Conservation (phyloP, 257 asterid species). For the Fraxinus americana region DNA sequence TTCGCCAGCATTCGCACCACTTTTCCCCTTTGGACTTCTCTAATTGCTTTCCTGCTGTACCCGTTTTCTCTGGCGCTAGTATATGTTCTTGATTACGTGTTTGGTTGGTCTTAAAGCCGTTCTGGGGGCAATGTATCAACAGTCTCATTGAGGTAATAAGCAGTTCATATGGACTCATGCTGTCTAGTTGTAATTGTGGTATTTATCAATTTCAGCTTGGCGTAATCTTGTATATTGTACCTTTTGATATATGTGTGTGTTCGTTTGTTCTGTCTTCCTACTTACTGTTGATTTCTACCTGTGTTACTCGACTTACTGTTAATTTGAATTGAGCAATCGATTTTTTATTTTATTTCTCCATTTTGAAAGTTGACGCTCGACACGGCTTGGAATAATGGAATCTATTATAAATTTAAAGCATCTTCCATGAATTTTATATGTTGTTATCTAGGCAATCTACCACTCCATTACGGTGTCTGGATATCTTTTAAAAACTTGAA, state of each 20-base stretch:
- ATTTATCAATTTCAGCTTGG: neutral
- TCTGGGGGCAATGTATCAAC: neutral
- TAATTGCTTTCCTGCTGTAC: constrained; percentile 67
- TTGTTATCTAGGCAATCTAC: neutral
- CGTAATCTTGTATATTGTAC: neutral
- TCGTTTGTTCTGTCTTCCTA: neutral
- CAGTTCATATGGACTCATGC: neutral
- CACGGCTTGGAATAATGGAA: no score
- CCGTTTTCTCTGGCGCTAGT: constrained; percentile 86
- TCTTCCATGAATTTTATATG: no score
- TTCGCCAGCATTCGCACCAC: constrained; percentile 77
- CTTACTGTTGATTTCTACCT: neutral
- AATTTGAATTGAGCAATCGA: neutral
- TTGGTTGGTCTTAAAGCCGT: constrained; percentile 74
- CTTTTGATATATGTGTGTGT: neutral
- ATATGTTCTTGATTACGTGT: constrained; percentile 78
- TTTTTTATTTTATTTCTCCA: no score
- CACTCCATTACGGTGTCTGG: no score
- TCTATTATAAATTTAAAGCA: no score
- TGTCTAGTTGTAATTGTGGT: neutral
- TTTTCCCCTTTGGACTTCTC: constrained; percentile 81
- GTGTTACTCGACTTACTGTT: no score
- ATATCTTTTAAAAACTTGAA: no score
- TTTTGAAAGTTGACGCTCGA: no score
- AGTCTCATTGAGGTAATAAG: neutral